These are phyloP conservation scores for Ramularia collo-cygni DNA, from an alignment of 2,329 filamentous ascomycete genomes.

Conservation along the genomic window DNA sequence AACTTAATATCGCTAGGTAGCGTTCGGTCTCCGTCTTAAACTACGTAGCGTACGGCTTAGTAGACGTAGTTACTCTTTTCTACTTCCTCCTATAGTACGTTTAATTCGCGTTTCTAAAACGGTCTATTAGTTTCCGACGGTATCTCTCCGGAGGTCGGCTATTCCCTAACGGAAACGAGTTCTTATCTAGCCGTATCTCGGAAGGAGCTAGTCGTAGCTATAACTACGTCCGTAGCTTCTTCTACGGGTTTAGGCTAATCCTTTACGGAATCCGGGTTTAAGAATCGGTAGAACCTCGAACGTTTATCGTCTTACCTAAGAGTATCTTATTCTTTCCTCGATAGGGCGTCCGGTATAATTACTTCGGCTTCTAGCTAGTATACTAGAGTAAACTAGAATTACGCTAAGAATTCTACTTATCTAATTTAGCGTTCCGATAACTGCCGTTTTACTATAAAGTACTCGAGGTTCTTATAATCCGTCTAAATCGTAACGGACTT, in stretches of 20 bases:
- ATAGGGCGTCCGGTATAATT: no score
- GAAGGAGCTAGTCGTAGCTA: not conserved
- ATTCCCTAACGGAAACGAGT: not conserved
- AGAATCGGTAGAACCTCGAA: conserved; percentile 2
- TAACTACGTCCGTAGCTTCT: not conserved
- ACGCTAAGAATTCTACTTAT: no score
- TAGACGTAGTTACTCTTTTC: not conserved
- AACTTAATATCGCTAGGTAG: not conserved
- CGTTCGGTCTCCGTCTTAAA: not conserved
- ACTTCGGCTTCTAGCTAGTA: conserved; percentile 7
- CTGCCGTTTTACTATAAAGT: conserved; percentile 22
- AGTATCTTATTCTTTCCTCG: conserved; percentile 7
- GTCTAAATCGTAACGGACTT: conserved; percentile 17
- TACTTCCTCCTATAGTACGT: not conserved
- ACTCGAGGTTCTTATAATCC: conserved; percentile 27
- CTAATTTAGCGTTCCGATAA: conserved; percentile 12
- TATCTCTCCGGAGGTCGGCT: no score
- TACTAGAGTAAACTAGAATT: conserved; percentile 9
- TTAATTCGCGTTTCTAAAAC: not conserved
- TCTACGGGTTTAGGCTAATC: conserved; percentile 2
- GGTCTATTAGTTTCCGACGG: not conserved
- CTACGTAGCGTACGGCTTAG: not conserved
- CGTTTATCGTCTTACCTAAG: conserved; percentile 4
- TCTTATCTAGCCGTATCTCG: not conserved
- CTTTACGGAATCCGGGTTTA: conserved; percentile 1